Conservation (phyloP, 1,139 yeast genomes). For the Candida freyschussii region DNA sequence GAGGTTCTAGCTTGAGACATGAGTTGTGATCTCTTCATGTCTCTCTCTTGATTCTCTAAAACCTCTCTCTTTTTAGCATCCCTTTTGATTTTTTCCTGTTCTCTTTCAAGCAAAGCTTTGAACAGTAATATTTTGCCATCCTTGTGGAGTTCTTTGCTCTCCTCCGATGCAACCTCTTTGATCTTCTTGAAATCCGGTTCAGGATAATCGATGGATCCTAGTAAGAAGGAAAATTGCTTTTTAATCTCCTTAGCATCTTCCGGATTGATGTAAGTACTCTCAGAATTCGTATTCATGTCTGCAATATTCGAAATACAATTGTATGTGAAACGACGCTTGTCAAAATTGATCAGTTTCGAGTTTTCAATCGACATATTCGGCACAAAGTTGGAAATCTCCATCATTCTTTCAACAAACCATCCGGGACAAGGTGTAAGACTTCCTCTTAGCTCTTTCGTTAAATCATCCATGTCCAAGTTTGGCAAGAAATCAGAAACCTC, state of each 20-base stretch:
- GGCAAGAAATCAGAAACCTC: slow-evolving; percentile 32
- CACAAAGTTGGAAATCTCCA: slow-evolving; percentile 62
- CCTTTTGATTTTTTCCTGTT: slow-evolving; percentile 45
- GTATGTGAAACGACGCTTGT: slow-evolving; percentile 60
- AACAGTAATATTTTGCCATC: slow-evolving; percentile 37
- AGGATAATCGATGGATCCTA: slow-evolving; percentile 20
- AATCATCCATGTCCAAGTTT: slow-evolving; percentile 35
- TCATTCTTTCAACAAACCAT: slow-evolving; percentile 57
- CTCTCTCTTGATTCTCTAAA: slow-evolving; percentile 37
- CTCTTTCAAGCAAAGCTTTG: slow-evolving; percentile 39
- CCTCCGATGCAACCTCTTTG: slow-evolving; percentile 39
- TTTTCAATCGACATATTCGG: slow-evolving; percentile 63
- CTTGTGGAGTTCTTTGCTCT: slow-evolving; percentile 34
- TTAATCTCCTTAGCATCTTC: slow-evolving; percentile 4
- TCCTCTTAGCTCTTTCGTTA: slow-evolving; percentile 46
- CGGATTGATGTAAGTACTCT: slow-evolving; percentile 1
- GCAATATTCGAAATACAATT: slow-evolving; percentile 49
- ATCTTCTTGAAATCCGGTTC: slow-evolving; percentile 24
- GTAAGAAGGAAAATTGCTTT: slow-evolving; percentile 24
- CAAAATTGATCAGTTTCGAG: slow-evolving; percentile 57
- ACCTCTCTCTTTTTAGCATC: slow-evolving; percentile 44
- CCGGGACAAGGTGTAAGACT: slow-evolving; percentile 82
- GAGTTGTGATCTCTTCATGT: slow-evolving; percentile 27
- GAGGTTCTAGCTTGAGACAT: slow-evolving; percentile 24
- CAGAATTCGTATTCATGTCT: slow-evolving; percentile 32